A percentile compares a stretch with the other conserved stretches of the same genome.
These are phyloP conservation scores for Chaetothyriales sp. DNA, from an alignment of 2,329 filamentous ascomycete genomes.

Conservation along the genomic window DNA sequence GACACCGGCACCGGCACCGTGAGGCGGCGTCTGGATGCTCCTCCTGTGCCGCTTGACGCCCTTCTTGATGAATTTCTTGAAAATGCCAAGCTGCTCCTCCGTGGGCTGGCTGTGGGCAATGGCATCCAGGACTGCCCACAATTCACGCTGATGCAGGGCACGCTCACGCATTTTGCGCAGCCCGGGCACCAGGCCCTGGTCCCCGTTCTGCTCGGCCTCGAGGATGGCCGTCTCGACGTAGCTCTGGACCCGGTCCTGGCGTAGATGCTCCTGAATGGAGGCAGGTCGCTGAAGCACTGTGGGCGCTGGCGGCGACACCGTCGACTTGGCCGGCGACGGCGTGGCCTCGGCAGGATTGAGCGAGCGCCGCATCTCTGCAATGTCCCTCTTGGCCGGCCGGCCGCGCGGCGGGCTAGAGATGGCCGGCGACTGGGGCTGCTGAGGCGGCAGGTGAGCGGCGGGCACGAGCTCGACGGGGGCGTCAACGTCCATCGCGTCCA, in stretches of 20 bases:
- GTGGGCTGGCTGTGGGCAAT: slow-evolving; percentile 12
- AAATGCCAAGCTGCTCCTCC: slow-evolving; percentile 16
- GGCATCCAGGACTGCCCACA: slow-evolving; percentile 16
- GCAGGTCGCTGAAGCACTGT: slow-evolving; percentile 9
- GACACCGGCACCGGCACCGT: not conserved
- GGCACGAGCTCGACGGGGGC: not conserved
- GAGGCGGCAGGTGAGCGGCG: not conserved
- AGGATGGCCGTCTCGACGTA: slow-evolving; percentile 14
- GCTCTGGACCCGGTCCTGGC: slow-evolving; percentile 13
- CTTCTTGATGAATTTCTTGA: slow-evolving; percentile 18
- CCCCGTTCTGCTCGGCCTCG: slow-evolving; percentile 12
- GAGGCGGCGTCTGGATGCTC: not conserved
- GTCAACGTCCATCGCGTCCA: slow-evolving; percentile 10
- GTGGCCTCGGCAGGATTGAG: slow-evolving; percentile 1
- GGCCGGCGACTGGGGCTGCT: slow-evolving; percentile 7
- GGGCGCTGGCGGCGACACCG: slow-evolving; percentile 3
- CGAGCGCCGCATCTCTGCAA: slow-evolving; percentile 10
- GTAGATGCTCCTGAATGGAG: slow-evolving; percentile 17
- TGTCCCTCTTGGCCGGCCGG: slow-evolving; percentile 13
- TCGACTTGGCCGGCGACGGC: slow-evolving; percentile 7
- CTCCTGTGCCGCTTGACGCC: slow-evolving; percentile 13
- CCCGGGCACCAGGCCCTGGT: slow-evolving; percentile 13
- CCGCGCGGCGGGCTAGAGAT: slow-evolving; percentile 18
- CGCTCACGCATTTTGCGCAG: slow-evolving; percentile 13
- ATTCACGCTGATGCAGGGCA: slow-evolving; percentile 8